A percentile compares a stretch with the other conserved stretches of the same genome.
phyloP scores from a whole-genome alignment of 2,329 filamentous ascomycete genomes.

The Monilinia aucupariae region DNA sequence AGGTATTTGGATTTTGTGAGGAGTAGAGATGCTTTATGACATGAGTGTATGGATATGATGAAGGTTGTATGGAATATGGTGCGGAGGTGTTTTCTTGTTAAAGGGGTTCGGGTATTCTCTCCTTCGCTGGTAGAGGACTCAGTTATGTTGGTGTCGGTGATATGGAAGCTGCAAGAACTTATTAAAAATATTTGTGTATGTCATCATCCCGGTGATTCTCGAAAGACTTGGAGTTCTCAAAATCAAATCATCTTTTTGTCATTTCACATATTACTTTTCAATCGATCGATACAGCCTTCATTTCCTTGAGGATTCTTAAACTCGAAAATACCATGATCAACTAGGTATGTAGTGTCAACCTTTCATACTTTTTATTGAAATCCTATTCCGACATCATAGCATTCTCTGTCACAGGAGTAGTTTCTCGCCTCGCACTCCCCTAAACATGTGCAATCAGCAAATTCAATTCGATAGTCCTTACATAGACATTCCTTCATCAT shows the following conservation, averaged over 20 bases:
- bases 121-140: background rate
- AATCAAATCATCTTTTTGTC: background rate
- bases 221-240: background rate
- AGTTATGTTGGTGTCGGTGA: background rate
- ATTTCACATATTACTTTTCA: background rate
- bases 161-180: background rate
- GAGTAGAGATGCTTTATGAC: slow-evolving; percentile 39
- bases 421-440: too few species aligned
- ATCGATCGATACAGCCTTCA: background rate
- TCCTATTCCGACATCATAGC: background rate
- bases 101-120: background rate
- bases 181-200: background rate
- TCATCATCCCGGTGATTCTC: background rate
- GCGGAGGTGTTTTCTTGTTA: background rate
- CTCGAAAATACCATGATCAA: background rate
- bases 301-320: rapidly evolving
- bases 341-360: too few species aligned
- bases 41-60: background rate
- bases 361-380: too few species aligned
- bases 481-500: background rate
- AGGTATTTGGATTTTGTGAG: slow-evolving; percentile 44
- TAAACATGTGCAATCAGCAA: background rate
- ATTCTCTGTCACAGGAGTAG: background rate
- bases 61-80: background rate
- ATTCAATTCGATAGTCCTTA: background rate